phyloP scores from a whole-genome alignment of 192 early-diverging fungal genomes.

The Phycomyces nitens region DNA sequence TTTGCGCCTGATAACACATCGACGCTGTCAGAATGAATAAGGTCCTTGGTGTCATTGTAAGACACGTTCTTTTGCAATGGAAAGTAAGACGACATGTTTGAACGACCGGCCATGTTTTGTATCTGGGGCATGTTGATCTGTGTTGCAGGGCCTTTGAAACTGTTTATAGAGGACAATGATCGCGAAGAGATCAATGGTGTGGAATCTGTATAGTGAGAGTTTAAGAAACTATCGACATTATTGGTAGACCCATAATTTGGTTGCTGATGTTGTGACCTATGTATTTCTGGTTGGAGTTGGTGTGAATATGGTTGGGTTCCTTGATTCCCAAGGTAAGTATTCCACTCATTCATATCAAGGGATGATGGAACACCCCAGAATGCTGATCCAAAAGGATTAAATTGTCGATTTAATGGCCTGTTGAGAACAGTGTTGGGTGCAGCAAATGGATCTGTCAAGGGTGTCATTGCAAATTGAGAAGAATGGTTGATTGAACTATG shows the following conservation, averaged over 20 bases:
- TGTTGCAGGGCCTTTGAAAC: too few relatives aligned
- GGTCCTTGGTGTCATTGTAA: neutral
- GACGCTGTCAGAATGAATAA: constrained; percentile 30
- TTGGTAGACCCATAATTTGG: neutral
- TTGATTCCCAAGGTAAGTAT: constrained; percentile 17
- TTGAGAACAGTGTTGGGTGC: constrained; percentile 21
- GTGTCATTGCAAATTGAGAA: too few relatives aligned
- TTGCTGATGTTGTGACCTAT: constrained; percentile 2
- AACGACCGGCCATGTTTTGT: neutral
- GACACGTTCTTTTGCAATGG: neutral
- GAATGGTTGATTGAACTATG: too few relatives aligned
- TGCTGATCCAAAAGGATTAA: constrained; percentile 17
- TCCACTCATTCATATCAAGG: constrained; percentile 27
- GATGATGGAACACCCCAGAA: constrained; percentile 32
- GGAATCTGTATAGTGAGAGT: neutral
- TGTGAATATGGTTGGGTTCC: neutral
- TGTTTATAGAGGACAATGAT: neutral
- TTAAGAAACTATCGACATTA: too few relatives aligned
- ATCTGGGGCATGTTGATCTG: neutral
- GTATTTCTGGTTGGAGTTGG: neutral
- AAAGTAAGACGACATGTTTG: neutral
- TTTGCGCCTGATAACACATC: constrained; percentile 22
- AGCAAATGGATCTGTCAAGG: constrained; percentile 30
- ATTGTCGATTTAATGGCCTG: neutral
- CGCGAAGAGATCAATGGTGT: neutral